Base-by-base conservation (phyloP, 257 asterid genomes). In the Penstemon newberryi region DNA sequence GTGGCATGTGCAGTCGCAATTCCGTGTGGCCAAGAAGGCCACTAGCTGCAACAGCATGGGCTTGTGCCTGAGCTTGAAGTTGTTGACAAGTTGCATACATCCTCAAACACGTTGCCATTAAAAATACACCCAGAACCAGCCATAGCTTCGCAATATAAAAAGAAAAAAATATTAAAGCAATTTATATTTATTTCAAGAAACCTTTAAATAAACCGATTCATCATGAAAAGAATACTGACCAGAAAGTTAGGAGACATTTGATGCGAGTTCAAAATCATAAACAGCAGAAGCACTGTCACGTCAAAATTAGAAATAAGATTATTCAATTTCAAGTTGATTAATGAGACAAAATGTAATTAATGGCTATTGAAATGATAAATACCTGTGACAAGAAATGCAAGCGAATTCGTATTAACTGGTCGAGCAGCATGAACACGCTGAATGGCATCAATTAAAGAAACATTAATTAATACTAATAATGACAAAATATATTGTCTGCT, bases 11-110 rank as follows among this genome's bases (percentile, higher is more conserved):
- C 73, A 94, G 84, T 59, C 99, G 89, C 79, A 94, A 75, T 75
- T 94, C 99, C 0, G 99, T 87, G 70, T 91, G 99, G 75, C 97
- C 95, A 69, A 91, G 96, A 77, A 91, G 95, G 45, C 96, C 96
- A 68, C 93, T 91, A 36, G 99, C 95, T 55, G 96, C 97, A 63
- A 83, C 95, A 62, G 97, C 96, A 73, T 94, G 97, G 58, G 97
- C 99, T 72, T 94, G 99, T 55, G 99, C 97, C 80, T 91, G 99
- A 60, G 97, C 96, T 84, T 94, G 99, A 81, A 94, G 97, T 70
- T 91, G 97, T 85, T 94, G 97, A 76, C 99, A 94, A 5, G 99
- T 94, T 59, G 99, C 97, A 75, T 94, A 94, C 99, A 94, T 94
- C 78, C 99, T 85, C 69, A 94, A 76, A 60, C 85, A 79, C 39